Percentiles rank a stretch among this genome's conserved stretches.
phyloP scores from a whole-genome alignment of 2,329 filamentous ascomycete genomes.

The Clonostachys sp. region DNA sequence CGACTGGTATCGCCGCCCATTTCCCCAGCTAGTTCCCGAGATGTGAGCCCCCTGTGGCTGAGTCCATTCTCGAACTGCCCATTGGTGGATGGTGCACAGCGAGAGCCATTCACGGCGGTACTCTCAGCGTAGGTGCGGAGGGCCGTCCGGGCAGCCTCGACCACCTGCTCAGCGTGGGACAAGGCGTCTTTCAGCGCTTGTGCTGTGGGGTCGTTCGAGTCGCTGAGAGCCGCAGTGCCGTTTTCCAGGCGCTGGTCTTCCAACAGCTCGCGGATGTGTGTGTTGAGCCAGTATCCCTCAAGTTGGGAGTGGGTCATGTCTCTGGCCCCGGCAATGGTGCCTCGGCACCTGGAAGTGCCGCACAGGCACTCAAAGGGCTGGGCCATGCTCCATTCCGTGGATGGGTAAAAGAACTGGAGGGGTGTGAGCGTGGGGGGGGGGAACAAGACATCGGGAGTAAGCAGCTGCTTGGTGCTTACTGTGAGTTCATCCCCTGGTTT shows the following conservation, averaged over 20 bases:
- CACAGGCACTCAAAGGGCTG: slow-evolving; percentile 68
- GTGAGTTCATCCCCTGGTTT: slow-evolving; percentile 53
- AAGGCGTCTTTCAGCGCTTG: slow-evolving; percentile 36
- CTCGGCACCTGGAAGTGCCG: slow-evolving; percentile 49
- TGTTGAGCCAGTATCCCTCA: slow-evolving; percentile 56
- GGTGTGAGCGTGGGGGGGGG: neutral
- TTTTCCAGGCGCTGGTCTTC: slow-evolving; percentile 25
- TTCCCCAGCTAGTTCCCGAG: slow-evolving; percentile 53
- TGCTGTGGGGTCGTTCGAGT: slow-evolving; percentile 27
- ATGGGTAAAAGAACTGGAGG: slow-evolving; percentile 66
- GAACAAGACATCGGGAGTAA: neutral
- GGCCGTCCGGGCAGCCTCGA: slow-evolving; percentile 37
- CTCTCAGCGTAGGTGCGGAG: slow-evolving; percentile 17
- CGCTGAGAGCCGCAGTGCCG: slow-evolving; percentile 4
- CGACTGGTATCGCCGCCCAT: slow-evolving; percentile 55
- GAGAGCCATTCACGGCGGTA: slow-evolving; percentile 17
- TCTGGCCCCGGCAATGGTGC: slow-evolving; percentile 58
- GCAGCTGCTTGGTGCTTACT: slow-evolving; percentile 19
- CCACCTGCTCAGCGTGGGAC: slow-evolving; percentile 38
- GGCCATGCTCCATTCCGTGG: slow-evolving; percentile 70
- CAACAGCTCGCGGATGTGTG: slow-evolving; percentile 53
- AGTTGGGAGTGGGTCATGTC: slow-evolving; percentile 52
- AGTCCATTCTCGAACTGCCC: slow-evolving; percentile 3
- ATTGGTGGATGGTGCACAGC: slow-evolving; percentile 6
- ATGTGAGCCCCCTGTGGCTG: slow-evolving; percentile 32